Conservation (phyloP, 164 flowering plant species). For the Tetracentron sinense region DNA sequence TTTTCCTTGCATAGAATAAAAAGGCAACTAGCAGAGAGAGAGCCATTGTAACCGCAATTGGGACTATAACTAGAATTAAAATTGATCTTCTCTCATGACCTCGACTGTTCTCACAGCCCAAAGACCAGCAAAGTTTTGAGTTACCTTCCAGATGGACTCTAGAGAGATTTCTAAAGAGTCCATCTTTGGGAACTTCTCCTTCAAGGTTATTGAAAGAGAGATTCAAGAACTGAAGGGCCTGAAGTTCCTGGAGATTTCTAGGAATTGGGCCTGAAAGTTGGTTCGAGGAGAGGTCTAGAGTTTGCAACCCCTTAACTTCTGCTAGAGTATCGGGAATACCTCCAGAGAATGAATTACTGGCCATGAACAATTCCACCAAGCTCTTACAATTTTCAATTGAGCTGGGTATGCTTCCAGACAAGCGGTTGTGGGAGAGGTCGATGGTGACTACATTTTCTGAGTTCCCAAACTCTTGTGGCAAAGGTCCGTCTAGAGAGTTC, state of each 20-base stretch:
- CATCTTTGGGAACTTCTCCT: slow-evolving; percentile 40
- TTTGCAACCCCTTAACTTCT: slow-evolving; percentile 26
- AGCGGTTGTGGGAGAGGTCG: slow-evolving; percentile 30
- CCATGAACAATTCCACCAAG: slow-evolving; percentile 29
- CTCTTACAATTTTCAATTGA: slow-evolving; percentile 28
- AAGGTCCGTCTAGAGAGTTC: slow-evolving; percentile 35
- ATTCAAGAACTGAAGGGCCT: slow-evolving; percentile 28
- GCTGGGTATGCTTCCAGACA: slow-evolving; percentile 34
- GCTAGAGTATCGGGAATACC: slow-evolving; percentile 33
- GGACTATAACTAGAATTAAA: not conserved
- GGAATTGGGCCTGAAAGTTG: slow-evolving; percentile 50
- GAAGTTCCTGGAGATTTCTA: slow-evolving; percentile 11
- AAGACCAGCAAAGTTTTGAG: slow-evolving; percentile 28
- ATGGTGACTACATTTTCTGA: slow-evolving; percentile 22
- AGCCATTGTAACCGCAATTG: not conserved
- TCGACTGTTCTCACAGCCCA: not conserved
- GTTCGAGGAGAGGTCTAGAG: slow-evolving; percentile 48
- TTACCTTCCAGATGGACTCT: slow-evolving; percentile 34
- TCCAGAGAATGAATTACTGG: slow-evolving; percentile 31
- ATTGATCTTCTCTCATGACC: slow-evolving; percentile 3
- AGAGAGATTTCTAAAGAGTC: slow-evolving; percentile 28
- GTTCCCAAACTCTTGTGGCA: slow-evolving; percentile 34
- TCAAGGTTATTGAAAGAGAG: slow-evolving; percentile 44
- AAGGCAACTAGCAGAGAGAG: not conserved
- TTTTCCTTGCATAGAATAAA: slow-evolving; percentile 6